phyloP scores from a whole-genome alignment of 1,284 basidiomycete genomes.

The Ganoderma sp. region DNA sequence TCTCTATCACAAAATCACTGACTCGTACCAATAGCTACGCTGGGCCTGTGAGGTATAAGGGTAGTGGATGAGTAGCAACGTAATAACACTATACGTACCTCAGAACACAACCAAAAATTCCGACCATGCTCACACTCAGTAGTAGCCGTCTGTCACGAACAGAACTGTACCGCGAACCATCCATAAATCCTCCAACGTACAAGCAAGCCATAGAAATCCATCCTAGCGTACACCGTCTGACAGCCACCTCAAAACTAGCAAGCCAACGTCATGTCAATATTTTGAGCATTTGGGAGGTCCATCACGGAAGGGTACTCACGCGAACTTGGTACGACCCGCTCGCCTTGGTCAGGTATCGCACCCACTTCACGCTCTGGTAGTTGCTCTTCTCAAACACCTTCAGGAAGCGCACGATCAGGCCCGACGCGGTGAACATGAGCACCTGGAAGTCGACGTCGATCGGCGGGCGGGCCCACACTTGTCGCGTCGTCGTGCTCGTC shows the following conservation, averaged over 20 bases:
- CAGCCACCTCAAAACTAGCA: slow-evolving; percentile 33
- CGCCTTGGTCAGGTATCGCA: slow-evolving; percentile 87
- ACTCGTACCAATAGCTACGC: not conserved
- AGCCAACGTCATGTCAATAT: not conserved
- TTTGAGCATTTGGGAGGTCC: too few relatives aligned
- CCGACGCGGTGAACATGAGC: slow-evolving; percentile 97
- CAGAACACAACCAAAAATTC: too few relatives aligned
- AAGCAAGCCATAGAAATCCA: not conserved
- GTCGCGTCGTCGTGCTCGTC: slow-evolving; percentile 86
- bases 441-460: slow-evolving; percentile 99
- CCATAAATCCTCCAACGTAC: slow-evolving; percentile 20
- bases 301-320: slow-evolving; percentile 46
- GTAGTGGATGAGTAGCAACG: not conserved
- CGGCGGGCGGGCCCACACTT: slow-evolving; percentile 97
- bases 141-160: not conserved
- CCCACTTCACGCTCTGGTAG: slow-evolving; percentile 94
- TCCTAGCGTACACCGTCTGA: not conserved
- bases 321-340: slow-evolving; percentile 87
- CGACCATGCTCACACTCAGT: not conserved
- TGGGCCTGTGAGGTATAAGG: not conserved
- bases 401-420: slow-evolving; percentile 93
- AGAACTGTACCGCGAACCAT: not conserved
- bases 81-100: too few relatives aligned
- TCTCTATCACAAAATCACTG: not conserved
- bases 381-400: slow-evolving; percentile 98